Conservation (phyloP, 2,329 filamentous ascomycete species). For the Sporothrix brunneoviolacea region DNA sequence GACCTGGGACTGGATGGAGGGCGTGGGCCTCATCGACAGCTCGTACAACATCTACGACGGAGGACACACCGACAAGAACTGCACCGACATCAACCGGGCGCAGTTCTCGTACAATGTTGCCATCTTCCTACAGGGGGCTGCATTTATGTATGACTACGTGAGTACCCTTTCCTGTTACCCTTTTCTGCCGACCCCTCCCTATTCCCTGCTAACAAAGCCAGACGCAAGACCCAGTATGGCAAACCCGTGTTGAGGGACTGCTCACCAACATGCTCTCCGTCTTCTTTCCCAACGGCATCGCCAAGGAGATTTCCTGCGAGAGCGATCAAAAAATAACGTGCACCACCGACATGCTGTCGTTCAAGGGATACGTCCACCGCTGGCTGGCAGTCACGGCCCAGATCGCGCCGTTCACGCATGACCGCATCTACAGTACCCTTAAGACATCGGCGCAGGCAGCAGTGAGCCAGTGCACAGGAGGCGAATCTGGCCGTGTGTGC, state of each 20-base stretch:
- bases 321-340: slow-evolving; percentile 48
- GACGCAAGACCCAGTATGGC: slow-evolving; percentile 48
- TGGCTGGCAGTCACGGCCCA: slow-evolving; percentile 54
- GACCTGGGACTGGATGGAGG: slow-evolving; percentile 59
- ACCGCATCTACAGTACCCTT: slow-evolving; percentile 39
- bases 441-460: slow-evolving; percentile 42
- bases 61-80: slow-evolving; percentile 37
- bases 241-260: slow-evolving; percentile 52
- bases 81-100: slow-evolving; percentile 46
- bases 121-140: slow-evolving; percentile 55
- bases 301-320: slow-evolving; percentile 65
- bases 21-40: slow-evolving; percentile 48
- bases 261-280: slow-evolving; percentile 41
- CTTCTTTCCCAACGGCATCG: slow-evolving; percentile 54
- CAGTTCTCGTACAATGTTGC: slow-evolving; percentile 68
- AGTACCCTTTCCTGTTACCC: no score
- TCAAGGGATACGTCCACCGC: slow-evolving; percentile 68
- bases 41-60: slow-evolving; percentile 54
- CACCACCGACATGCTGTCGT: slow-evolving; percentile 64
- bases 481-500: no score
- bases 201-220: no score
- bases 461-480: slow-evolving; percentile 48
- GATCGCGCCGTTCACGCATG: slow-evolving; percentile 50
- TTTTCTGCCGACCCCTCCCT: no score
- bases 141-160: slow-evolving; percentile 56